phyloP scores from a whole-genome alignment of 176 grass and related monocot species.

The Oryza rufipogon region DNA sequence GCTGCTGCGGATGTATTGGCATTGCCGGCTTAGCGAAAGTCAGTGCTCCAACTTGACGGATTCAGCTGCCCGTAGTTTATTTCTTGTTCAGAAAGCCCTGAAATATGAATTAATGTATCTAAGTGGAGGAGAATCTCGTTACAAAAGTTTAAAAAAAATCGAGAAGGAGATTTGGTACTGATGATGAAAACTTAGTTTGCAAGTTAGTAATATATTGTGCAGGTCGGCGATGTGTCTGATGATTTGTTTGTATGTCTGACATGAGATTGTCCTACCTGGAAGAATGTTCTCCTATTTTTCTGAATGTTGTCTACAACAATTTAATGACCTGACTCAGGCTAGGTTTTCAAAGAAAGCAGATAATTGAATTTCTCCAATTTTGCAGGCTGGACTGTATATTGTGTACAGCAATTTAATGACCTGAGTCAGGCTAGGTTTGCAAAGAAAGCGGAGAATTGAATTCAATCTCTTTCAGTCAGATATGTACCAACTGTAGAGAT shows the following conservation, averaged over 20 bases:
- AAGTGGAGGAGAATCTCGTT: neutral
- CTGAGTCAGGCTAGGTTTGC: neutral
- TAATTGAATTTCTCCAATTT: neutral
- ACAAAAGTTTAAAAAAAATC: neutral
- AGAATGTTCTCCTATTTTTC: neutral
- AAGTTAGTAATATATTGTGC: neutral
- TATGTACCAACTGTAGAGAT: neutral
- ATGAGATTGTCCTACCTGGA: neutral
- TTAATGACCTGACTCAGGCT: neutral
- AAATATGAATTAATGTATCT: neutral
- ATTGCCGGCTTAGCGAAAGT: conserved; percentile 10
- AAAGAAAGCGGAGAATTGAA: conserved; percentile 26
- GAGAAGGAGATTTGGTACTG: neutral
- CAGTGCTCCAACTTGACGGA: neutral
- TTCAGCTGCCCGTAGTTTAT: neutral
- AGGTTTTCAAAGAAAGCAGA: conserved; percentile 19
- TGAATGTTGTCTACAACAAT: neutral
- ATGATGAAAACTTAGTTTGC: conserved; percentile 26
- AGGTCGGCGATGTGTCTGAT: neutral
- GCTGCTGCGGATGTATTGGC: neutral
- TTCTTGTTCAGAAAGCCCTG: neutral
- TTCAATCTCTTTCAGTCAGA: conserved; percentile 29
- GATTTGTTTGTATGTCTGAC: neutral
- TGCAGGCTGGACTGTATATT: neutral
- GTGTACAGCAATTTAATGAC: neutral